Percentiles rank a stretch among this genome's conserved stretches.
phyloP scores from a whole-genome alignment of 805 yeast genomes.

The Candida boleticola region DNA sequence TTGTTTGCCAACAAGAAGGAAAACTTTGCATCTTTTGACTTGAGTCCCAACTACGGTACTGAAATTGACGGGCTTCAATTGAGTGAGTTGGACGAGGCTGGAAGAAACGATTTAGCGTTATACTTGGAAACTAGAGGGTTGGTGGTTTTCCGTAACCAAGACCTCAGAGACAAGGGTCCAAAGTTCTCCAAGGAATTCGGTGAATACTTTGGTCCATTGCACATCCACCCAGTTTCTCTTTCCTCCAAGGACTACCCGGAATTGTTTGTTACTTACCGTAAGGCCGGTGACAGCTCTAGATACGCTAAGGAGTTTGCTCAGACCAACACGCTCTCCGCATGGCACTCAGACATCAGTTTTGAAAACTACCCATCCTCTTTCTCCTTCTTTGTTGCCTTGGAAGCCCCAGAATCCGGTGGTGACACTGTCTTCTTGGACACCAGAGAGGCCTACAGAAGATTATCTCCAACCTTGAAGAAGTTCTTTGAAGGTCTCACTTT shows the following conservation, averaged over 20 bases:
- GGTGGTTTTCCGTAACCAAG: constrained; percentile 25
- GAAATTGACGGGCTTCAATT: constrained; percentile 25
- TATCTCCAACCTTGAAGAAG: constrained; percentile 20
- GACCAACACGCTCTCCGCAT: constrained; percentile 10
- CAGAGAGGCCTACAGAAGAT: constrained; percentile 25
- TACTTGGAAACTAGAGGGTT: constrained; percentile 24
- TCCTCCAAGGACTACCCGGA: constrained; percentile 22
- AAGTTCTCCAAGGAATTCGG: constrained; percentile 20
- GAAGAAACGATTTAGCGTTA: constrained; percentile 25
- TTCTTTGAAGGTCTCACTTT: constrained; percentile 22
- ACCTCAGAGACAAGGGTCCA: constrained; percentile 24
- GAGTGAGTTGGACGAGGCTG: constrained; percentile 23
- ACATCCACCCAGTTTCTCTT: constrained; percentile 22
- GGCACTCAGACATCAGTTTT: constrained; percentile 27
- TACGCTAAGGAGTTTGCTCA: constrained; percentile 15
- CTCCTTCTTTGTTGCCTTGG: constrained; percentile 23
- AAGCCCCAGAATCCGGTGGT: constrained; percentile 25
- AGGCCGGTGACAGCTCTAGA: constrained; percentile 18
- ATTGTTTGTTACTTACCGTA: constrained; percentile 20
- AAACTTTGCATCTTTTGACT: constrained; percentile 15
- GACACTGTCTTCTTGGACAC: constrained; percentile 25
- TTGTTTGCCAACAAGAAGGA: constrained; percentile 14
- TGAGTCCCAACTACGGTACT: constrained; percentile 26
- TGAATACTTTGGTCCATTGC: constrained; percentile 25
- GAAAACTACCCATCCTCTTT: constrained; percentile 25